A percentile compares a stretch with the other conserved stretches of the same genome.
Evolutionary conservation across 495 filamentous ascomycete genomes (phyloP).

Genomic region (Penicillium desertorum): DNA sequence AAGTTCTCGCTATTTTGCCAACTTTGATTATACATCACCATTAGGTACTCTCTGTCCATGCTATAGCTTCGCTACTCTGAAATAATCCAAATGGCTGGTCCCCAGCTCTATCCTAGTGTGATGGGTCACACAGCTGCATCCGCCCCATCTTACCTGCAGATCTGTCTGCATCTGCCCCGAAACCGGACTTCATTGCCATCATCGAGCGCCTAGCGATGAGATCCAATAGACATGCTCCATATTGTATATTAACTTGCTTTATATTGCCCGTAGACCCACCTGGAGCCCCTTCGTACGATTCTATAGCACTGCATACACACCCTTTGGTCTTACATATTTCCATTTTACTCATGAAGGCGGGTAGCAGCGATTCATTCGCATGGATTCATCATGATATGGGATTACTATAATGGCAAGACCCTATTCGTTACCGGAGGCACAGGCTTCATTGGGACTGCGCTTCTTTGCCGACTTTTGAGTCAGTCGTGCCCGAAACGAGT

Average conservation of each 20-base stretch:
- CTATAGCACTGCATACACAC: neutral
- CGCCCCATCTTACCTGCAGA: conserved; percentile 23
- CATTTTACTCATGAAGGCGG: neutral
- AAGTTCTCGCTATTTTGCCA: neutral
- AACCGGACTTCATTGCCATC: conserved; percentile 2
- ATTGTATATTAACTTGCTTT: neutral
- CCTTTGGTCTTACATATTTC: conserved; percentile 8
- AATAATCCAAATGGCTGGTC: conserved; percentile 15
- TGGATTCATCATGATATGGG: conserved; percentile 26
- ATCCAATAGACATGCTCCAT: neutral
- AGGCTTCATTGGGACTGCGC: conserved; percentile 26
- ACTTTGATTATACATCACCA: neutral
- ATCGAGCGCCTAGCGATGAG: neutral
- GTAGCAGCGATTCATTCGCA: neutral
- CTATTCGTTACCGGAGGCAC: conserved; percentile 29
- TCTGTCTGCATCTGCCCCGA: conserved; percentile 14
- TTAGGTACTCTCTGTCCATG: neutral
- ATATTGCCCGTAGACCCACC: conserved; percentile 15
- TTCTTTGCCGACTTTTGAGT: conserved; percentile 27
- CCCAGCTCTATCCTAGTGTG: neutral
- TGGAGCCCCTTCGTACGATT: neutral
- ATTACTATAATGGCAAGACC: conserved; percentile 28
- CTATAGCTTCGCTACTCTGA: neutral
- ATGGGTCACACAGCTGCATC: conserved; percentile 20
- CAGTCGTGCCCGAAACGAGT: conserved; percentile 23